Evolutionary conservation across 2,329 filamentous ascomycete genomes (phyloP).

Genomic region (Xylariaceae sp.): DNA sequence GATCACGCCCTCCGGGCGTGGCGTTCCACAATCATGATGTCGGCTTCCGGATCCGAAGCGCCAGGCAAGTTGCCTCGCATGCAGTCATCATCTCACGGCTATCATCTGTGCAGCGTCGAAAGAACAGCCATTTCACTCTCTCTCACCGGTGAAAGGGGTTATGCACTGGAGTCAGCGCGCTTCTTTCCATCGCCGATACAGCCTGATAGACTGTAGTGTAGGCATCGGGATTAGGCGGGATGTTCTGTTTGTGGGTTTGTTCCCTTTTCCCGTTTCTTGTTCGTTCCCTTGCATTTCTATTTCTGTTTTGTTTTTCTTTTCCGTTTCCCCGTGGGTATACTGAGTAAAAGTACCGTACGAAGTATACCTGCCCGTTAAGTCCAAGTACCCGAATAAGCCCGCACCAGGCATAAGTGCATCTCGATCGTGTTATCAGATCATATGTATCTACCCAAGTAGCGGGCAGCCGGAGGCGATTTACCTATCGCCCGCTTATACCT

Average conservation of each 20-base stretch:
- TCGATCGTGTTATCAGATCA: no score
- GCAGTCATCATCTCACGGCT: constrained; percentile 19
- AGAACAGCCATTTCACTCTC: neutral
- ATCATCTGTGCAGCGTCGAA: constrained; percentile 15
- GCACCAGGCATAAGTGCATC: no score
- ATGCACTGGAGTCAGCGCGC: neutral
- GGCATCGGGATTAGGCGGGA: no score
- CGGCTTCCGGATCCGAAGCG: constrained; percentile 20
- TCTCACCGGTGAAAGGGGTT: constrained; percentile 14
- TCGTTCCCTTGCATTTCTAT: neutral
- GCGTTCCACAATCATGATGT: constrained; percentile 20
- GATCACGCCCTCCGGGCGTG: constrained; percentile 2
- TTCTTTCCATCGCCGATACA: neutral
- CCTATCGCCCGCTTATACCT: no score
- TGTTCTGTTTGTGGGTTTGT: neutral
- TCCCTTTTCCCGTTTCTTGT: neutral
- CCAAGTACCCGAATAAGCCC: no score
- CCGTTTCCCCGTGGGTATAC: neutral
- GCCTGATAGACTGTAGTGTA: neutral
- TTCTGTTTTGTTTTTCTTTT: neutral
- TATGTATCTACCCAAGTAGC: no score
- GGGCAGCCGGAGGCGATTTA: no score
- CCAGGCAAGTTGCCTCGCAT: constrained; percentile 16
- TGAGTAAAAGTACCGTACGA: no score
- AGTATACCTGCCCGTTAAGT: no score